Evolutionary conservation across 2,329 filamentous ascomycete species (phyloP), one percentile per base, ranked within the genome.

Genomic region (Alternaria postmessia): DNA sequence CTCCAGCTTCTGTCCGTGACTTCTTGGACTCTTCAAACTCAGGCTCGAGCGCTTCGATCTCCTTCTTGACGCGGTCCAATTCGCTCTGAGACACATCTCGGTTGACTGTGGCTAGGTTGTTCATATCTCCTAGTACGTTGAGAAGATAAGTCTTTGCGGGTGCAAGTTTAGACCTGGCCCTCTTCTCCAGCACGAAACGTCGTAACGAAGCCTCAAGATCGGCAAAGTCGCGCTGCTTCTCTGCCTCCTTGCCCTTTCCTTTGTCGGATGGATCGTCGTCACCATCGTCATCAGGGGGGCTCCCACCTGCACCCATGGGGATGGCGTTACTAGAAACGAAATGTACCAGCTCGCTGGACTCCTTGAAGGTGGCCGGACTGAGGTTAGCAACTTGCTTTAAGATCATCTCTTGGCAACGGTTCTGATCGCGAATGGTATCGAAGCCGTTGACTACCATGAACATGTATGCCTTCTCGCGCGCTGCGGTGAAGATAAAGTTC

Each of bases 361-460:
- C 95, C 76, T 98, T 98, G 83, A 89, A 91, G 0, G 95, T 99
- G 52, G 90, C 89, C 3, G 94, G 95, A 74, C 94, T 98, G n/a
- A 99, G 84, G 26, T 88, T 88, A 49, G 87, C 84, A 16, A 99
- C 89, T 78, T 98, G 94, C 70, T 97, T 93, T 60, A 99, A 79
- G 51, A 99, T 95, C 87, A 93, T 91, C 74, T 95, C 93, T 77
- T 97, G 88, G 77, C 94, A 98, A 60, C 94, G 86, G 61, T 92
- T 86, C 82, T 97, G 95, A 79, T 98, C 94, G 65, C 91, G 87
- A 71, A 99, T 98, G 62, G 91, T 91, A 79, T 99, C 95, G 72
- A 93, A 99, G 18, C 94, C 94, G 76, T 99, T 99, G 67, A 99
- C 95, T 14, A 99, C 95, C 79, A 99, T 96, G 78, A 99, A 99